Conservation (phyloP, 1,139 yeast species). For the Candida albicans region DNA sequence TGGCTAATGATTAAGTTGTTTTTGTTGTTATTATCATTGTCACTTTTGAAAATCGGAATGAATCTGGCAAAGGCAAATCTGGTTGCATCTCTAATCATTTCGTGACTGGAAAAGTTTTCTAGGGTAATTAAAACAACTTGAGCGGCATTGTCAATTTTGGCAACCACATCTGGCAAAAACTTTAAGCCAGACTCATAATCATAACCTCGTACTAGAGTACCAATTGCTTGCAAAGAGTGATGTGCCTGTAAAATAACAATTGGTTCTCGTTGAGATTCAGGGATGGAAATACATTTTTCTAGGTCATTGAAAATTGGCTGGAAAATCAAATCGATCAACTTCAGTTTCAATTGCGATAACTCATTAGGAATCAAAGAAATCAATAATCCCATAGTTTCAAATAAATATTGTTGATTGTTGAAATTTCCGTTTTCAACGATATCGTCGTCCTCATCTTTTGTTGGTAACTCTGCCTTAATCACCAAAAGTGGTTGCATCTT, state of each 20-base stretch:
- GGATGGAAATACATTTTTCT: slow-evolving; percentile 55
- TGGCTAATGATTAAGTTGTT: slow-evolving; percentile 34
- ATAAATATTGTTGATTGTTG: slow-evolving; percentile 76
- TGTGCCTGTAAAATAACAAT: slow-evolving; percentile 71
- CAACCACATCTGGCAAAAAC: slow-evolving; percentile 37
- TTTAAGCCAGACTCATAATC: slow-evolving; percentile 42
- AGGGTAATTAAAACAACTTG: slow-evolving; percentile 83
- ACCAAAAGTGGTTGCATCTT: slow-evolving; percentile 51
- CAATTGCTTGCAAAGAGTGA: slow-evolving; percentile 84
- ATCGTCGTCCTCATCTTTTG: slow-evolving; percentile 53
- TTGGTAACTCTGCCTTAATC: slow-evolving; percentile 59
- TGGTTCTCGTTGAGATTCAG: slow-evolving; percentile 38
- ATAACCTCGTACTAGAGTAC: slow-evolving; percentile 85
- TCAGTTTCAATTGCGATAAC: slow-evolving; percentile 35
- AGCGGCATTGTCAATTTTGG: slow-evolving; percentile 68
- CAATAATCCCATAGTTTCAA: slow-evolving; percentile 75
- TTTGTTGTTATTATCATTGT: not conserved
- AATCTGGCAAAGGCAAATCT: slow-evolving; percentile 86
- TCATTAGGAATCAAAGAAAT: slow-evolving; percentile 45
- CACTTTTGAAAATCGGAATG: slow-evolving; percentile 60
- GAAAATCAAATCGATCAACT: slow-evolving; percentile 60
- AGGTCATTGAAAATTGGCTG: slow-evolving; percentile 78
- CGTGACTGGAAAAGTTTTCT: slow-evolving; percentile 68
- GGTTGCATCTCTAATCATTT: slow-evolving; percentile 78
- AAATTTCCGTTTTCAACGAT: slow-evolving; percentile 62